A percentile compares a stretch with the other conserved stretches of the same genome.
Conservation (phyloP, 2,329 filamentous ascomycete genomes). For the Sporothrix phasma region DNA sequence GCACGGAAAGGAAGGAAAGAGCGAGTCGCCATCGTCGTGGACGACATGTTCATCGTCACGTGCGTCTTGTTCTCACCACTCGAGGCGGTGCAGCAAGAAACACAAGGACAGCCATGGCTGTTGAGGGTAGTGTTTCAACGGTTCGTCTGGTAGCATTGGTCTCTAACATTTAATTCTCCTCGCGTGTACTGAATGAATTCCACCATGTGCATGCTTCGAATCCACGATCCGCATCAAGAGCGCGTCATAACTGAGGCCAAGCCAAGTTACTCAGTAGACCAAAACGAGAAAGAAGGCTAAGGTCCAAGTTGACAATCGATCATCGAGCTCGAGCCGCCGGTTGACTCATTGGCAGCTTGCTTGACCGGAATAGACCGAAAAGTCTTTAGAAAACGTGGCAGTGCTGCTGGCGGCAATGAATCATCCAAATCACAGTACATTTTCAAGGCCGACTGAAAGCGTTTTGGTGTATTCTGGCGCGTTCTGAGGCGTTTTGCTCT, state of each 20-base stretch:
- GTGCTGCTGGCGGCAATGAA: background rate
- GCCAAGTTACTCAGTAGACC: too few species aligned
- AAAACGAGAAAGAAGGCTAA: too few species aligned
- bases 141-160: too few species aligned
- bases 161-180: too few species aligned
- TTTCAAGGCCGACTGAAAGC: background rate
- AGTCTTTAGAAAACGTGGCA: slow-evolving; percentile 1
- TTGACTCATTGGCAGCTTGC: slow-evolving; percentile 10
- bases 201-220: too few species aligned
- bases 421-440: background rate
- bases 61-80: background rate
- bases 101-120: background rate
- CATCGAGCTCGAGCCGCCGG: background rate
- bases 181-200: too few species aligned
- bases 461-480: background rate
- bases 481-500: too few species aligned
- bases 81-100: background rate
- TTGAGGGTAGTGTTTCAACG: background rate
- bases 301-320: background rate
- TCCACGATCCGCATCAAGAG: too few species aligned
- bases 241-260: too few species aligned
- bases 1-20: background rate
- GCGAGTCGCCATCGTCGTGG: background rate
- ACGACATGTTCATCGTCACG: slow-evolving; percentile 1
- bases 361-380: too few species aligned